Base-by-base conservation (phyloP, 208 protist genomes). In the Phytomonas francai region DNA sequence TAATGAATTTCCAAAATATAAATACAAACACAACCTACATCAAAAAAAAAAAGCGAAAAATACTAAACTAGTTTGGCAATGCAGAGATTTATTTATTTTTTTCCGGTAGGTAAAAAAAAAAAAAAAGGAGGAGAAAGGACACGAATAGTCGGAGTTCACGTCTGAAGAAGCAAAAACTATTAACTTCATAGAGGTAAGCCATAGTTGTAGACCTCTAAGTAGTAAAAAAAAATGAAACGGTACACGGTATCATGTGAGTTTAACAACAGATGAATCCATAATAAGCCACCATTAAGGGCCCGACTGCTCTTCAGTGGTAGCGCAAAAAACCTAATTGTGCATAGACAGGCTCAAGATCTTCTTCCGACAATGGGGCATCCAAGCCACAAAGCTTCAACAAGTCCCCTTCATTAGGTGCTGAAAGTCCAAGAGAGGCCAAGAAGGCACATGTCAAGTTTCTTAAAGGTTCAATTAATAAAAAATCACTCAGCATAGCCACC, bases 401-500 rank as follows among this genome's bases (percentile, higher is more conserved):
- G 61, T 95, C 89, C 61, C 75, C 80, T 57, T 91, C 84, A 3
- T 78, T 83, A 16, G 72, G 70, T 3, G 76, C 81, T 12, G 72
- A 85, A 12, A 92, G 68, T n/a, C 73, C 86, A 0, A 92, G 65
- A 7, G 87, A 92, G 2, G 89, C 86, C 12, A 95, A 51, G 71
- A 95, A 84, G 12, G 84, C 86, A 67, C 89, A 95, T 0, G 80
- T 89, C 29, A 95, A 67, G 63, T 95, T 85, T 7, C 86, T 71
- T 54, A 95, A 70, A 12, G 86, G 78, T 57, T 95, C 86, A 34
- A 95, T 81, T 34, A 92, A 71, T 29, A 95, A 80, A 80, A 95
- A 95, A 65, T 95, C 89, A 54, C 84, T 89, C 16, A 95, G 32
- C 83, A 92, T 91, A 33, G 85, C 85, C n/a, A 95, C 79, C 72